phyloP scores from a whole-genome alignment of 768 basidiomycete species.

The Hericium erinaceus region DNA sequence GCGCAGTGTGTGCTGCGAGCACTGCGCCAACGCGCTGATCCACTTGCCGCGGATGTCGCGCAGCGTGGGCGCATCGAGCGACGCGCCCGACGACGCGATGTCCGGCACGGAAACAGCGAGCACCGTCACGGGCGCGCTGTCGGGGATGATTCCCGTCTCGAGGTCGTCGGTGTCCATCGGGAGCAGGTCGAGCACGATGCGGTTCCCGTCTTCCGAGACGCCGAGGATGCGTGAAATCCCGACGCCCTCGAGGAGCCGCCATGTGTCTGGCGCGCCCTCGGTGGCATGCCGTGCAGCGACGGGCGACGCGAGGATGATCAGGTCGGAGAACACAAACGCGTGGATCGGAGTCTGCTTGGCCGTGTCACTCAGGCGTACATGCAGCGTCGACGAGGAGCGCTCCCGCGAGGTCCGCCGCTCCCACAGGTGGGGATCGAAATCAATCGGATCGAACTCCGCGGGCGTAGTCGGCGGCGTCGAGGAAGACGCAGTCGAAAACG shows the following conservation, averaged over 20 bases:
- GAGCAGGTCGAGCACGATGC: conserved; percentile 39
- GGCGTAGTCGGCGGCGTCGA: neutral
- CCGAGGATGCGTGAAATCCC: conserved; percentile 42
- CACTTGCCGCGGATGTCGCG: conserved; percentile 28
- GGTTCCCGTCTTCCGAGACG: conserved; percentile 28
- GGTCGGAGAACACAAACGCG: conserved; percentile 55
- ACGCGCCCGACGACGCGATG: conserved; percentile 19
- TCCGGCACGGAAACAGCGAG: conserved; percentile 25
- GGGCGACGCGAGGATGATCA: conserved; percentile 50
- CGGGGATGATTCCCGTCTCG: conserved; percentile 27
- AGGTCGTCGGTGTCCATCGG: conserved; percentile 34
- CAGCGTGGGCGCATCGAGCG: conserved; percentile 21
- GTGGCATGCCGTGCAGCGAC: conserved; percentile 14
- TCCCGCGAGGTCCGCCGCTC: conserved; percentile 4
- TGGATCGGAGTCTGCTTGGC: conserved; percentile 9
- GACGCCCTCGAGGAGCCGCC: conserved; percentile 36
- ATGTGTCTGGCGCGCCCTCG: conserved; percentile 19
- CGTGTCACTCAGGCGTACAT: neutral
- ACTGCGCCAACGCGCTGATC: conserved; percentile 45
- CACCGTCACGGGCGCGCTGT: conserved; percentile 23
- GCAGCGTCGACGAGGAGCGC: neutral
- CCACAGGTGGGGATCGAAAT: neutral
- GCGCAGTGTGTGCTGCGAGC: conserved; percentile 38
- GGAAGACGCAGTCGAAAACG: conserved; percentile 6
- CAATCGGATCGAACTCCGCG: neutral